A percentile compares a stretch with the other conserved stretches of the same genome.
These are phyloP conservation scores for Fusarium compactum DNA, from an alignment of 2,329 filamentous ascomycete species.

Conservation along the genomic window DNA sequence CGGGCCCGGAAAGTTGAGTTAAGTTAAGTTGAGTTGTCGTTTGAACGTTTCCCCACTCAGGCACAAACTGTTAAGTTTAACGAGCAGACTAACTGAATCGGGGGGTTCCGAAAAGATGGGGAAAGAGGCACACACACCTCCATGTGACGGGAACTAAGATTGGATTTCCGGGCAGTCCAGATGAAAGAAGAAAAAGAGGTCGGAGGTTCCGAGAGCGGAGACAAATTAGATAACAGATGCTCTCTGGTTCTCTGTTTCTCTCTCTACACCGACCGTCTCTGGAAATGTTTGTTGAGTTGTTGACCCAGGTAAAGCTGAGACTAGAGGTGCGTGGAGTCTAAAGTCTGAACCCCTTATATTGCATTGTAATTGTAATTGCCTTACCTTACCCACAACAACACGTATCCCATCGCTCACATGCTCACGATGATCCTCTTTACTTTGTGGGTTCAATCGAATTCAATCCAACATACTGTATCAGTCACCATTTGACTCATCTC, in stretches of 20 bases:
- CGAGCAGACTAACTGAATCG: background rate
- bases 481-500: slow-evolving; percentile 10
- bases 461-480: background rate
- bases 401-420: slow-evolving; percentile 2
- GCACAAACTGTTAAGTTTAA: slow-evolving; percentile 2
- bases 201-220: slow-evolving; percentile 24
- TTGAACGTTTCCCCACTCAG: slow-evolving; percentile 19
- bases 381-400: slow-evolving; percentile 17
- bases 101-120: slow-evolving; percentile 12
- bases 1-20: background rate
- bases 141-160: slow-evolving; percentile 31
- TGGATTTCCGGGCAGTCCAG: slow-evolving; percentile 5
- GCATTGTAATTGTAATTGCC: background rate
- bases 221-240: background rate
- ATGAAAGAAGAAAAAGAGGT: background rate
- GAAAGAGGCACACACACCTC: background rate
- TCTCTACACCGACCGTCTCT: slow-evolving; percentile 1
- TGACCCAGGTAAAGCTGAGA: background rate
- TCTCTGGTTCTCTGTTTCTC: background rate
- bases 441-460: background rate
- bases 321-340: background rate
- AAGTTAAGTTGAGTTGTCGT: no score
- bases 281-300: slow-evolving; percentile 7
- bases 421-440: background rate
- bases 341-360: background rate